Evolutionary conservation across 345 rosid genomes (phyloP), one percentile per base, ranked within the genome.

Genomic region (Pseudoturritis turrita): DNA sequence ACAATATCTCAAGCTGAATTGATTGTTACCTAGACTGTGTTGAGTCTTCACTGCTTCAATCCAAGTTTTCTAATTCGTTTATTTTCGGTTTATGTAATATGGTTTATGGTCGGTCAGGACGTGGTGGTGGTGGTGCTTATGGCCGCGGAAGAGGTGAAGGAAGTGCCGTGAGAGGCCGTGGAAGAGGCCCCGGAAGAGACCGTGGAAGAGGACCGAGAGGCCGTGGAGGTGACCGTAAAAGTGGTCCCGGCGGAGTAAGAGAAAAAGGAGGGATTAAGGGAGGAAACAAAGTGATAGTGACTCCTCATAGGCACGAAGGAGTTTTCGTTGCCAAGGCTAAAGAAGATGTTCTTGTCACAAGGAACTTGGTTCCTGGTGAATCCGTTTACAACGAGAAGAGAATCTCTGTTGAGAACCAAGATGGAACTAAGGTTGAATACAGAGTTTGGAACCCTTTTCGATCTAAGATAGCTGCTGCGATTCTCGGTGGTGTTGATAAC

Each of bases 401-500:
- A 12, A 59, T 76, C 65, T 40, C 97, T 45, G 92, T 89, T 28
- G 96, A 85, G 88, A 90, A 87, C 47, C 97, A 92, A 63, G 99
- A 96, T 79, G 97, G 98, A 66, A 88, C 88, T 12, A 96, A 92
- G 75, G 81, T 81, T 57, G 99, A 96, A 52, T 96, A 96, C 81
- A 85, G 99, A 56, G 80, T 96, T 0, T 96, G 99, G 99, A 96
- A 96, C 56, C 99, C 99, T 12, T 92, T 96, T 84, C 83, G 99
- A 12, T 96, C 99, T 2, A 96, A 96, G 82, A 76, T 92, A 78
- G 98, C 99, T 0, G 96, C 99, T 29, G 97, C 97, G 49, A 79
- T 96, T 80, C 96, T 96, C 22, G 99, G 97, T 71, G 99, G 99
- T 78, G 92, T 92, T 78, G 98, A 96, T 68, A 80, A 92, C 62